Evolutionary conservation across 2,329 filamentous ascomycete genomes (phyloP), one percentile per base, ranked within the genome.

Genomic region (Bipolaris sorokiniana): DNA sequence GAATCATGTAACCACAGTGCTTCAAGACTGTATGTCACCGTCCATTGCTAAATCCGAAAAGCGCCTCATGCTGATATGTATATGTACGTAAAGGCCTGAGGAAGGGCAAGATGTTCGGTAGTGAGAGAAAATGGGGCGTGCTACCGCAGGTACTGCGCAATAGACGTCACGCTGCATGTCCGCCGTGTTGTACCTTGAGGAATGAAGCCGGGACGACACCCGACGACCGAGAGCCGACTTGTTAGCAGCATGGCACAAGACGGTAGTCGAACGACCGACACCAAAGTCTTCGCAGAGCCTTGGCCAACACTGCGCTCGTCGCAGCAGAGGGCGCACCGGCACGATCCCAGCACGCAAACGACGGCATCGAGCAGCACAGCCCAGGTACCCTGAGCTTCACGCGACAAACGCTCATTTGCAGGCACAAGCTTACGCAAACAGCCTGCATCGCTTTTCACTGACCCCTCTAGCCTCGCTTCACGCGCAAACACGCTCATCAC

Each of bases 361-460:
- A 28, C 28, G 28, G 28, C 46, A 48, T 10, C 48, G 58, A 37
- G 47, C 34, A 40, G 31, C 15, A n/a, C 46, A 20, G 15, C 13
- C n/a, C 46, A 48, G 46, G 46, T 48, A 48, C 22, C 31, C 28
- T 16, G 18, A 48, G 34, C 22, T 22, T 7, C 49, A 51, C 20
- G 40, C 16, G 18, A 23, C 47, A 36, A 46, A 22, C 34, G 31
- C 16, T 20, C 33, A 18, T 22, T 41, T 36, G 37, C 22, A 41
- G 15, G n/a, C 22, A 28, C 18, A 31, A 16, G 28, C 58, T 62
- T 22, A 62, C 54, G 9, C 26, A 28, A 33, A 20, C 48, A 65
- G 57, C 59, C 34, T 40, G 34, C 50, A 16, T 37, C 54, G 7
- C 41, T 50, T 31, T 26, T 45, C 44, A 50, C 37, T 18, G 48